phyloP scores from a whole-genome alignment of 2,329 filamentous ascomycete species.

The Colletotrichum phormii region DNA sequence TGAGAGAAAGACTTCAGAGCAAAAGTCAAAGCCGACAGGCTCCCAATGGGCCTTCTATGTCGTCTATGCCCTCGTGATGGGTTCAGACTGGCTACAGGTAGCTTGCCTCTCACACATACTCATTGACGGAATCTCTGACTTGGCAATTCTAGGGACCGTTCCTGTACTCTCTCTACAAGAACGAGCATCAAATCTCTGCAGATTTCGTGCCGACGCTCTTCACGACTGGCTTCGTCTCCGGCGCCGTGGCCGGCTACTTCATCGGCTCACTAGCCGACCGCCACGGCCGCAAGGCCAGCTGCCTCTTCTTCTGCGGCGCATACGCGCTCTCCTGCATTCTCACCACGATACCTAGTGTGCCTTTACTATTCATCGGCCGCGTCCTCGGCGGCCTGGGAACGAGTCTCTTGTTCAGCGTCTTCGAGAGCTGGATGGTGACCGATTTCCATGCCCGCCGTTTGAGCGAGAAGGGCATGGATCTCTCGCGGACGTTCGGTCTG shows the following conservation, averaged over 20 bases:
- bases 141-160: slow-evolving; percentile 44
- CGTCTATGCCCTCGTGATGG: slow-evolving; percentile 62
- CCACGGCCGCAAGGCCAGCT: slow-evolving; percentile 63
- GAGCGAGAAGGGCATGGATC: slow-evolving; percentile 51
- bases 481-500: slow-evolving; percentile 62
- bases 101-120: not conserved
- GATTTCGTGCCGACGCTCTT: slow-evolving; percentile 52
- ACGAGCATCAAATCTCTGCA: slow-evolving; percentile 45
- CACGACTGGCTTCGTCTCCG: slow-evolving; percentile 57
- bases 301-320: slow-evolving; percentile 64
- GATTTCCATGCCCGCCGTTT: slow-evolving; percentile 61
- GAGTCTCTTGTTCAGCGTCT: slow-evolving; percentile 68
- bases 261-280: slow-evolving; percentile 60
- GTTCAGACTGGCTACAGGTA: slow-evolving; percentile 64
- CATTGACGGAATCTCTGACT: not conserved
- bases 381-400: slow-evolving; percentile 66
- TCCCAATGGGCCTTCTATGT: slow-evolving; percentile 49
- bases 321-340: slow-evolving; percentile 64
- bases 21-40: slow-evolving; percentile 13
- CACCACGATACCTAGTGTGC: slow-evolving; percentile 44
- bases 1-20: not conserved
- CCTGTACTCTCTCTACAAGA: slow-evolving; percentile 50
- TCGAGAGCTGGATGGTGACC: slow-evolving; percentile 72
- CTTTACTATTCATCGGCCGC: slow-evolving; percentile 63
- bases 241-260: slow-evolving; percentile 57